phyloP scores from a whole-genome alignment of 78 protist genomes.

The Blattamonas nauphoetae region DNA sequence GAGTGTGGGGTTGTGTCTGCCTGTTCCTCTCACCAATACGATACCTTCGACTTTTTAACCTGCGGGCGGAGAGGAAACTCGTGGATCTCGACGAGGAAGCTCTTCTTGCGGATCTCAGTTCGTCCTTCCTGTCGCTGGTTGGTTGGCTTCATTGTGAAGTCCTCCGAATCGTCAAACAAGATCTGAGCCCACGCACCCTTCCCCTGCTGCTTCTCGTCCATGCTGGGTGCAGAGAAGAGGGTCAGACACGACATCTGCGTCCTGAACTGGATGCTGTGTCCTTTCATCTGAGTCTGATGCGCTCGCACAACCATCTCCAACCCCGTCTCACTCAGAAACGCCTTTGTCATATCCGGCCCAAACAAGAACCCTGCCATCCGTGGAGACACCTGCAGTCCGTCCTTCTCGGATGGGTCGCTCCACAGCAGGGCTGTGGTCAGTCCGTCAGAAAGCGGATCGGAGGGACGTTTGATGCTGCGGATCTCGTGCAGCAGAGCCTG shows the following conservation, averaged over 20 bases:
- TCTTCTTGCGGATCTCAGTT: too few species aligned
- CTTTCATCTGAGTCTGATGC: not conserved
- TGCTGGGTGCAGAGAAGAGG: slow-evolving; percentile 5
- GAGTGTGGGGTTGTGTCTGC: too few species aligned
- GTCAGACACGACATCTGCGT: not conserved
- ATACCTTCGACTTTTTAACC: too few species aligned
- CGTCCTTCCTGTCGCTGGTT: too few species aligned
- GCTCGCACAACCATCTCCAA: slow-evolving; percentile 3
- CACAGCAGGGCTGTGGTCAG: slow-evolving; percentile 7
- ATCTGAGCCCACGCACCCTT: not conserved
- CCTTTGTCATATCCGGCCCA: not conserved
- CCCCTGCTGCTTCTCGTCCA: not conserved
- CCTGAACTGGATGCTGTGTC: not conserved
- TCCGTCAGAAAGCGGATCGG: not conserved
- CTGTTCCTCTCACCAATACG: too few species aligned
- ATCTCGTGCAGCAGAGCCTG: not conserved
- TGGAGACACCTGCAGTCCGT: not conserved
- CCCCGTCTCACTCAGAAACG: not conserved
- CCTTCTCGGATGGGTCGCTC: slow-evolving; percentile 9
- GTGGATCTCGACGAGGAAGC: too few species aligned
- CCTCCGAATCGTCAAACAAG: too few species aligned
- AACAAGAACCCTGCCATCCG: slow-evolving; percentile 2
- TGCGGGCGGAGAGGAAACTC: too few species aligned
- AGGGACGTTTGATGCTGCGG: not conserved
- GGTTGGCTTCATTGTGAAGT: too few species aligned